Conservation (phyloP, 257 asterid species). For the Petunia axillaris region DNA sequence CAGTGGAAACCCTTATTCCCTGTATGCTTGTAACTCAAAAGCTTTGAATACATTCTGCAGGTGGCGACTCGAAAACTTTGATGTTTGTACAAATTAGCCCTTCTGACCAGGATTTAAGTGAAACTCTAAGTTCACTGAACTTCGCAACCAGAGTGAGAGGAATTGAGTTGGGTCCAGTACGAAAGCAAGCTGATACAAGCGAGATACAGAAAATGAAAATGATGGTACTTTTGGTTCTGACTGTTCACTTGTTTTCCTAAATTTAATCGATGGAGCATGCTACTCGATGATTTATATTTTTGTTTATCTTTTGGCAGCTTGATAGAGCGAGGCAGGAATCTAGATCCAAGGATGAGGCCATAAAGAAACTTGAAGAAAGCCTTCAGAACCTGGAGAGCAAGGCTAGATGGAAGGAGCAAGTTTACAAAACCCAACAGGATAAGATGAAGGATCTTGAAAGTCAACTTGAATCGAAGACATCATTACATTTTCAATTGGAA, state of each 20-base stretch:
- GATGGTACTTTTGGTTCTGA: slow-evolving; percentile 57
- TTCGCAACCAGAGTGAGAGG: slow-evolving; percentile 96
- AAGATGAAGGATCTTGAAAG: slow-evolving; percentile 82
- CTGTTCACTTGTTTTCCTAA: slow-evolving; percentile 6
- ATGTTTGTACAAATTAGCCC: slow-evolving; percentile 99
- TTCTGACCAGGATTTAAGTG: slow-evolving; percentile 83
- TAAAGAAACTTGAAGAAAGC: slow-evolving; percentile 81
- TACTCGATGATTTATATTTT: not conserved
- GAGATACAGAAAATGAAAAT: slow-evolving; percentile 79
- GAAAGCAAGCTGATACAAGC: slow-evolving; percentile 74
- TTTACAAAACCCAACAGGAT: slow-evolving; percentile 68
- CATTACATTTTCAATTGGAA: slow-evolving; percentile 63
- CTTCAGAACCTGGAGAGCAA: slow-evolving; percentile 76
- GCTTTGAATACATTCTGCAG: slow-evolving; percentile 38
- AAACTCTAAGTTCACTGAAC: slow-evolving; percentile 85
- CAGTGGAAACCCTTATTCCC: not conserved
- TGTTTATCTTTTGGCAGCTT: slow-evolving; percentile 45
- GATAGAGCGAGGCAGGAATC: slow-evolving; percentile 82
- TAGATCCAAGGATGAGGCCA: slow-evolving; percentile 69
- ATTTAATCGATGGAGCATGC: not conserved
- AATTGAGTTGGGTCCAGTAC: slow-evolving; percentile 81
- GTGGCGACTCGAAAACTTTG: slow-evolving; percentile 92
- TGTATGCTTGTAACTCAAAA: not conserved
- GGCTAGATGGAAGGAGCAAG: slow-evolving; percentile 77
- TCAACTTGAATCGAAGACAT: slow-evolving; percentile 61